These are phyloP conservation scores for Tulasnella sp. DNA, from an alignment of 768 basidiomycete genomes.

Conservation along the genomic window DNA sequence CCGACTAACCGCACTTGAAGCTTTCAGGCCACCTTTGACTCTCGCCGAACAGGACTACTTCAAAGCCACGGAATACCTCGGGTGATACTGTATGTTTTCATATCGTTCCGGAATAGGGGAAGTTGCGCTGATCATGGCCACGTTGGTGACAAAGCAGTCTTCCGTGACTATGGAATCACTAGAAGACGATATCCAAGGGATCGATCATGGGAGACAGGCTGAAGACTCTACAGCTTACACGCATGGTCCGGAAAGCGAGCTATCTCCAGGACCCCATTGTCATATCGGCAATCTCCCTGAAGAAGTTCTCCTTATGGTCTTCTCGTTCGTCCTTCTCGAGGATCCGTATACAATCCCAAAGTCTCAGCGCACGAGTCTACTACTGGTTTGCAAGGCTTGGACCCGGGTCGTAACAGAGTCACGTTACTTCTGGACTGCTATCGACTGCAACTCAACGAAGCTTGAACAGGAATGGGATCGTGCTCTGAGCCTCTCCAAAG, in stretches of 20 bases:
- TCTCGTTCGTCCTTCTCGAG: not conserved
- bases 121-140: too few relatives aligned
- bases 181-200: not conserved
- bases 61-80: too few relatives aligned
- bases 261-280: not conserved
- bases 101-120: too few relatives aligned
- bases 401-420: not conserved
- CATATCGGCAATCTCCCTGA: not conserved
- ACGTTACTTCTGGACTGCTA: not conserved
- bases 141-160: not conserved
- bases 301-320: not conserved
- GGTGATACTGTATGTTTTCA: too few relatives aligned
- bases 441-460: not conserved
- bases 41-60: too few relatives aligned
- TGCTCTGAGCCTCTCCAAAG: not conserved
- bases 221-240: not conserved
- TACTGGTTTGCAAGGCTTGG: conserved; percentile 1
- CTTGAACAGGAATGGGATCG: not conserved
- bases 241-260: too few relatives aligned
- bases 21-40: too few relatives aligned
- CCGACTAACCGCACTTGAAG: too few relatives aligned
- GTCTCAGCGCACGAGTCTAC: not conserved
- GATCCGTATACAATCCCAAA: not conserved
- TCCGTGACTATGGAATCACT: not conserved
- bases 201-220: not conserved